Percentiles rank a stretch among this genome's conserved stretches.
Evolutionary conservation across 257 asterid species (phyloP).

Genomic region (Verbena officinalis): DNA sequence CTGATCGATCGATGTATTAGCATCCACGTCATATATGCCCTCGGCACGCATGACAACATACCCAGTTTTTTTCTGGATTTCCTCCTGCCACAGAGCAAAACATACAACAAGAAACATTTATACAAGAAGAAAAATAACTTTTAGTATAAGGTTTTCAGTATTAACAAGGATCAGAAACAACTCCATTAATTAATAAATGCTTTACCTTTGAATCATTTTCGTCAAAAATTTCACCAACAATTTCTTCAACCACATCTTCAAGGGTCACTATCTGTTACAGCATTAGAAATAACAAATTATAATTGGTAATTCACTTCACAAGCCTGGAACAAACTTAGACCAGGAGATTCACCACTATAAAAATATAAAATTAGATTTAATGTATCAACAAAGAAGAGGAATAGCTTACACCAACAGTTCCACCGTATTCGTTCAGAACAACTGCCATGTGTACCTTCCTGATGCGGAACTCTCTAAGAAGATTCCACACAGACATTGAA

Average conservation of each 20-base stretch:
- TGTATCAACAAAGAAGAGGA: conserved; percentile 6
- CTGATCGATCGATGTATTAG: conserved; percentile 93
- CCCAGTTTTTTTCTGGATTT: conserved; percentile 97
- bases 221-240: conserved; percentile 98
- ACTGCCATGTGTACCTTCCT: conserved; percentile 99
- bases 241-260: conserved; percentile 99
- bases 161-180: conserved; percentile 8
- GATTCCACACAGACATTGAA: conserved; percentile 99
- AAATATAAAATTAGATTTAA: conserved; percentile 14
- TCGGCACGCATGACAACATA: conserved; percentile 95
- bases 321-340: conserved; percentile 20
- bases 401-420: conserved; percentile 93
- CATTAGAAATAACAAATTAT: conserved; percentile 22
- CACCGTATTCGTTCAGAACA: conserved; percentile 97
- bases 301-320: conserved; percentile 21
- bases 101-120: conserved; percentile 11
- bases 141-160: not conserved
- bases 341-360: conserved; percentile 20
- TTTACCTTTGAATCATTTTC: conserved; percentile 98
- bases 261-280: conserved; percentile 86
- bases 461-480: conserved; percentile 98
- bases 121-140: not conserved
- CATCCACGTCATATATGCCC: conserved; percentile 96
- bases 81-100: conserved; percentile 65
- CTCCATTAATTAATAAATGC: conserved; percentile 2